Evolutionary conservation across 768 basidiomycete species (phyloP), one percentile per base, ranked within the genome.

Genomic region (Crassisporium funariophilum): DNA sequence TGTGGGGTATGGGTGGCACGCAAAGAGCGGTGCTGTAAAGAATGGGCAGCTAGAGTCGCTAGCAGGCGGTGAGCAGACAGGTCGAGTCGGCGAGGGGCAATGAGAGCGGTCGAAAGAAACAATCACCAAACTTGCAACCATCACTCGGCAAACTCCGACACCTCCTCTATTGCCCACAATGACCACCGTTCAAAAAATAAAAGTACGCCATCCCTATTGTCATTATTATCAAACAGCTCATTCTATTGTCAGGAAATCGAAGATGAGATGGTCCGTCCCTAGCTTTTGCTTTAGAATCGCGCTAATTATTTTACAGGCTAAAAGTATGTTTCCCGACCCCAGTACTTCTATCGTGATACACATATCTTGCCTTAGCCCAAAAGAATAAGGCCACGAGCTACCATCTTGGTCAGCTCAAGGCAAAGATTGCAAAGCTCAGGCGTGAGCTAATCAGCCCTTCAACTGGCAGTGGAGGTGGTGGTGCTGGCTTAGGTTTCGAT

Each of bases 311-410:
- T 46, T 53, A 22, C 64, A 92, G 88, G 80, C 86, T 64, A 92
- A 80, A 80, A 94, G 88, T 91, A 77, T 62, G 77, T 74, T 41
- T 44, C 29, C 29, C 19, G 29, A 22, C 12, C 33, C 33, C 3
- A 36, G 33, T 31, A 38, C 43, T 21, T 39, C 42, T 47, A 35
- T 41, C 19, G 13, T 15, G 41, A 42, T 37, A 41, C 43, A 39
- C 45, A 40, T 51, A 64, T 44, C 62, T 50, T 22, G 36, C 17
- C 40, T 41, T 67, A 93, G 91, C 91, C 62, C 91, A 93, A 77
- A 93, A 93, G 69, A 93, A 93, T 70, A 93, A 93, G 82, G 90
- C 90, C 73, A 92, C 90, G 56, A 92, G 91, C 73, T 95, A 95
- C 68, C 94, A 95, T 74, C 72, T 97, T 49, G 95, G 95, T 43